These are phyloP conservation scores for Pleurotus citrinopileatus DNA, from an alignment of 768 basidiomycete genomes.

Conservation along the genomic window DNA sequence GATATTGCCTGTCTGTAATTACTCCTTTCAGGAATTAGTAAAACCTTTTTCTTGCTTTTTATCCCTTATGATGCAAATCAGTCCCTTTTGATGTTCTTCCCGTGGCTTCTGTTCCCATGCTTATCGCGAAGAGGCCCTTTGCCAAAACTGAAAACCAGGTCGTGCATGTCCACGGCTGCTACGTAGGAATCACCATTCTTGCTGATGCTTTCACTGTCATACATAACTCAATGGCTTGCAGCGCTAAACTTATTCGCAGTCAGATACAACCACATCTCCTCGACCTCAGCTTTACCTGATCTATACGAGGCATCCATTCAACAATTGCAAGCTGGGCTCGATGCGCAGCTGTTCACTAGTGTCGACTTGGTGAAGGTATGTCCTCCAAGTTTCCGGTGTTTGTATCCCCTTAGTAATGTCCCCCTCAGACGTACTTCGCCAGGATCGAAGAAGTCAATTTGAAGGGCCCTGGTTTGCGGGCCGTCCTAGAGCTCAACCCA, in stretches of 20 bases:
- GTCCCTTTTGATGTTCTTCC: neutral
- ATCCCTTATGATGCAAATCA: no score
- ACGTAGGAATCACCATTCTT: no score
- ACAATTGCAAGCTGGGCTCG: slow-evolving; percentile 52
- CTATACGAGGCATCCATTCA: slow-evolving; percentile 58
- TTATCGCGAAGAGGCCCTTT: no score
- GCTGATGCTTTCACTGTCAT: neutral
- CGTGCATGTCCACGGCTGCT: no score
- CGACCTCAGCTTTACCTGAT: slow-evolving; percentile 38
- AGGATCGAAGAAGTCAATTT: slow-evolving; percentile 70
- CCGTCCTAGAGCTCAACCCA: slow-evolving; percentile 56
- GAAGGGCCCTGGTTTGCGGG: slow-evolving; percentile 52
- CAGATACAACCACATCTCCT: neutral
- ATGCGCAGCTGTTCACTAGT: slow-evolving; percentile 49
- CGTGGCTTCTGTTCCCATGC: neutral
- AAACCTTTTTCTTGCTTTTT: no score
- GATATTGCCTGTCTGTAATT: no score
- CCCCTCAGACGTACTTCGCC: slow-evolving; percentile 55
- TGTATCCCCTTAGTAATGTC: neutral
- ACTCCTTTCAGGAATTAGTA: no score
- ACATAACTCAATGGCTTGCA: neutral
- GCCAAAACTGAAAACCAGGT: no score
- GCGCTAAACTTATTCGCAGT: neutral
- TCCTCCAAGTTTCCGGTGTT: neutral
- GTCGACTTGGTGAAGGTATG: slow-evolving; percentile 59